phyloP scores from a whole-genome alignment of 768 basidiomycete species.

The Russula abietina region DNA sequence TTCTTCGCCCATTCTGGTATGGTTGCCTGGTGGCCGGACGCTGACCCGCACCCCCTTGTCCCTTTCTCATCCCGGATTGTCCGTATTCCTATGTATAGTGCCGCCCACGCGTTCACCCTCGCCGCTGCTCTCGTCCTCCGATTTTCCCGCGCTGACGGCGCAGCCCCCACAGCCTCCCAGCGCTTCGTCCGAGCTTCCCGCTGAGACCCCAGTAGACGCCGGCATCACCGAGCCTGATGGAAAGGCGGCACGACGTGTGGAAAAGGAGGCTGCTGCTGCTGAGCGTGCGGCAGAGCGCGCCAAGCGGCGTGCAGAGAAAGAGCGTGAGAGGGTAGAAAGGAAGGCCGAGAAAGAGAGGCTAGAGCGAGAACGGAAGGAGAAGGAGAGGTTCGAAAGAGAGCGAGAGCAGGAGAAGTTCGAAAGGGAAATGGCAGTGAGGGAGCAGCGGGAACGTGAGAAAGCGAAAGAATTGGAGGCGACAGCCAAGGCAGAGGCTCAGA shows the following conservation, averaged over 20 bases:
- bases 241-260: constrained; percentile 36
- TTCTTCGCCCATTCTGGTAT: constrained; percentile 21
- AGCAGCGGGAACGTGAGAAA: constrained; percentile 26
- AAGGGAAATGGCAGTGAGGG: constrained; percentile 30
- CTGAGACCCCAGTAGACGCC: constrained; percentile 30
- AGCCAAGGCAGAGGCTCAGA: constrained; percentile 12
- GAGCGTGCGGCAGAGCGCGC: constrained; percentile 60
- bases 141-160: constrained; percentile 68
- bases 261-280: constrained; percentile 54
- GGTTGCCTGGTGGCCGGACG: constrained; percentile 17
- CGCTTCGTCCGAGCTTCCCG: constrained; percentile 27
- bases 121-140: constrained; percentile 53
- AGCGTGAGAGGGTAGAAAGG: constrained; percentile 51
- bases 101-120: constrained; percentile 29
- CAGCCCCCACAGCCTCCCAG: constrained; percentile 32
- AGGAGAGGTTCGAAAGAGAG: constrained; percentile 38
- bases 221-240: constrained; percentile 36
- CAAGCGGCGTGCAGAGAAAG: constrained; percentile 55
- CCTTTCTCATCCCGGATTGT: constrained; percentile 29
- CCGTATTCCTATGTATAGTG: constrained; percentile 23
- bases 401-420: constrained; percentile 32
- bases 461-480: constrained; percentile 30
- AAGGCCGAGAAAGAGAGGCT: constrained; percentile 45
- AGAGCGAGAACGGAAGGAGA: constrained; percentile 37
- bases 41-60: constrained; percentile 23